Conservation (phyloP, 164 flowering plant genomes). For the Magnolia officinalis region DNA sequence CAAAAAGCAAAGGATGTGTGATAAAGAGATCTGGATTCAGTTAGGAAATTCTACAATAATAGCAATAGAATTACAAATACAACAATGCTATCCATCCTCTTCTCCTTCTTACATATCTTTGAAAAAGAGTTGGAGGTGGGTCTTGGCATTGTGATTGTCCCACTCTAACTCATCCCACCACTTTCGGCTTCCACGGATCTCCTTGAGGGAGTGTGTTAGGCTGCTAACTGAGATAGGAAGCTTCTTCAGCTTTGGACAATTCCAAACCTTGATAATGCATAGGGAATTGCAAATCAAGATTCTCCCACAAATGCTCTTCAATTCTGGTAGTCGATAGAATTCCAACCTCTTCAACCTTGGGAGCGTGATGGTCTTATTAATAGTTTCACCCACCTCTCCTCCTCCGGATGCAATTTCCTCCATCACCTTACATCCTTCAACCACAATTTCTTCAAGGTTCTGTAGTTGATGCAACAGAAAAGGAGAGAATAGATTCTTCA, state of each 20-base stretch:
- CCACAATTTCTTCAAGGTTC: conserved; percentile 5
- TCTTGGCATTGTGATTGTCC: conserved; percentile 3
- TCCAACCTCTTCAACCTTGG: not conserved
- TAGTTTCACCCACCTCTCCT: not conserved
- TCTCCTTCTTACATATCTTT: not conserved
- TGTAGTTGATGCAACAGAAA: not conserved
- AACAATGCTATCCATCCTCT: not conserved
- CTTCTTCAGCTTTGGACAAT: conserved; percentile 7
- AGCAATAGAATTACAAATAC: not conserved
- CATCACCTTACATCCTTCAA: not conserved
- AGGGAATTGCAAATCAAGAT: not conserved
- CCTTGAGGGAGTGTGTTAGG: not conserved
- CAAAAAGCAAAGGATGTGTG: not conserved
- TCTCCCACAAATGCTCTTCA: not conserved
- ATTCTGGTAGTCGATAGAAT: not conserved
- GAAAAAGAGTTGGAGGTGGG: not conserved
- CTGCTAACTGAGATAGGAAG: not conserved
- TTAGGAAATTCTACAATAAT: not conserved
- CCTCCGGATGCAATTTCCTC: not conserved
- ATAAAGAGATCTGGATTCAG: not conserved
- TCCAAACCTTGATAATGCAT: not conserved
- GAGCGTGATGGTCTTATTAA: not conserved
- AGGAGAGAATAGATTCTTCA: conserved; percentile 7
- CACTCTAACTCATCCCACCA: conserved; percentile 11
- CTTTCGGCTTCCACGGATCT: not conserved